Evolutionary conservation across 2,329 filamentous ascomycete genomes (phyloP), one percentile per base, ranked within the genome.

Genomic region (Epichloe sibirici): DNA sequence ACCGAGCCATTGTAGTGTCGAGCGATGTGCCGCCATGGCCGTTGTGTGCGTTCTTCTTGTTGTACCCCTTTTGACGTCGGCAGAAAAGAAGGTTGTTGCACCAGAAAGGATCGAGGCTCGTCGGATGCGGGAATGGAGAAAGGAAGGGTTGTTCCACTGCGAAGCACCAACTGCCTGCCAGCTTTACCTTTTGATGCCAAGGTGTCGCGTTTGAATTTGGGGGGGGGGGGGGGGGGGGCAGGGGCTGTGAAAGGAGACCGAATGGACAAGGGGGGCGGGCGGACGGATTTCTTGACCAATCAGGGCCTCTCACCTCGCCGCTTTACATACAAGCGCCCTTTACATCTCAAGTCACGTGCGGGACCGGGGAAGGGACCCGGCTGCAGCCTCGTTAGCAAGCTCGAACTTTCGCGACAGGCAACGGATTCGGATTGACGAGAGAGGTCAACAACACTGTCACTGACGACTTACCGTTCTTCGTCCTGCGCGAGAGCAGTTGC

Each of bases 1-100:
- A 72, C 75, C 81, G 66, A 82, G 62, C 63, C 74, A 74, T 68
- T 76, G 78, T 73, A 83, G 72, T 63, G 81, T 64, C 57, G 73
- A 74, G 66, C 66, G 68, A 61, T 71, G 67, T 59, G 69, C 65
- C 58, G 75, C 74, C 77, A 81, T 81, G 61, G 60, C 13, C 23
- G 5, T 49, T 49, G 13, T 35, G 31, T 31, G 42, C 12, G 3
- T 44, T 21, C 13, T 44, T 23, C 17, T 9, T 11, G 11, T 23
- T 39, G 31, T 39, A 25, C 37, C 48, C 25, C 28, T 31, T 3
- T 31, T 9, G 28, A 9, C 28, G 28, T 35, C 12, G 38, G 15
- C 9, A 44, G 21, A 39, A 43, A 25, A 42, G 23, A 43, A 65
- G 56, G 58, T 48, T 31, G 28, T 31, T 31, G 28, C 28, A 31